Evolutionary conservation across 2,329 filamentous ascomycete genomes (phyloP), one percentile per base, ranked within the genome.

Genomic region (Xylaria sp.): DNA sequence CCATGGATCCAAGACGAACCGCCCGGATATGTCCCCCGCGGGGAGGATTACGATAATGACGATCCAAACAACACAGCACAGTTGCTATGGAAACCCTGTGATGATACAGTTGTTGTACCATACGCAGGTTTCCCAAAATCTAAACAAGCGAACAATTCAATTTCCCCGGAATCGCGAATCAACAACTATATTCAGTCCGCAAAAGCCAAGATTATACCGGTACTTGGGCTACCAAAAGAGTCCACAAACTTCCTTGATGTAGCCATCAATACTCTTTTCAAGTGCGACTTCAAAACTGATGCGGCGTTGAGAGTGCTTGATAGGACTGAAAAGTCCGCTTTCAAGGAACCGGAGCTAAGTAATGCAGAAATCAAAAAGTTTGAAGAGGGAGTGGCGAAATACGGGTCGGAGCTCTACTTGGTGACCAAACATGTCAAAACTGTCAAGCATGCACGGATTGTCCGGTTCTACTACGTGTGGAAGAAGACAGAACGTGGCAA

Each of bases 391-490:
- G 93, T 99, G 12, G 84, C 88, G 56, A 97, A 96, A 78, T 97
- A 91, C 77, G 96, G 96, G 25, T 98, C 95, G 0, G 96, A 99
- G 81, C 89, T 97, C 75, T 88, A 93, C 73, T 87, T 88, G 56
- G 91, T 98, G 69, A 94, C 91, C 73, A 90, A 92, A 74, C 92
- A 97, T 79, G 93, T 98, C 76, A 94, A 94, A 80, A 93, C 91
- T 0, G 89, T 96, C 74, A 89, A 89, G 50, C 90, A 94, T 70
- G 90, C 91, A 60, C 89, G 93, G 68, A 91, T 98, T 70, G 94
- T 97, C 32, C 92, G 96, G 3, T 97, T 92, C 78, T 99, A 98
- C 81, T 99, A 99, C 79, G 93, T 93, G 73, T 99, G 96, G 96
- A 99, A 99, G 83, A 98, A 98, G 81, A 94, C 94, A 0, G 87